Conservation (phyloP, 164 flowering plant species). For the Santalum album region DNA sequence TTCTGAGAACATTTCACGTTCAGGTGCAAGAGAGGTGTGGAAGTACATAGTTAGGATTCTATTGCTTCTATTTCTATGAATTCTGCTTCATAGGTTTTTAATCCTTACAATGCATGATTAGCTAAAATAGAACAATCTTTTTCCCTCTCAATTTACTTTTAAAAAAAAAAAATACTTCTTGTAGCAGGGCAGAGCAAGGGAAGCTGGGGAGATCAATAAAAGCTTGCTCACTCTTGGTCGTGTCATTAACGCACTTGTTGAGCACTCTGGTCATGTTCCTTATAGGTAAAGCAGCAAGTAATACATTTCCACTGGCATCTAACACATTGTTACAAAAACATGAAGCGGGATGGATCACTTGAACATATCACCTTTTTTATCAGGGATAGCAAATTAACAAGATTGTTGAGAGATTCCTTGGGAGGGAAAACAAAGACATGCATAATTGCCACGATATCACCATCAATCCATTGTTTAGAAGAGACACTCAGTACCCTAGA, state of each 20-base stretch:
- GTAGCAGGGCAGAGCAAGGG: conserved; percentile 71
- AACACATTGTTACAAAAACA: too few species aligned
- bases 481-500: conserved; percentile 23
- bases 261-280: conserved; percentile 73
- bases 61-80: too few species aligned
- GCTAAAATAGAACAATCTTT: too few species aligned
- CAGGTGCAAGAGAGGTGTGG: conserved; percentile 80
- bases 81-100: too few species aligned
- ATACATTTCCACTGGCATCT: not conserved
- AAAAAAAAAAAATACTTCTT: too few species aligned
- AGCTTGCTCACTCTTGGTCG: conserved; percentile 85
- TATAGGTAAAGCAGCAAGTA: conserved; percentile 41
- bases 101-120: too few species aligned
- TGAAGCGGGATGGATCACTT: too few species aligned
- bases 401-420: conserved; percentile 74
- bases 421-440: conserved; percentile 93
- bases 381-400: conserved; percentile 85
- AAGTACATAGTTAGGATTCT: too few species aligned
- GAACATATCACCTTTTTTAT: too few species aligned
- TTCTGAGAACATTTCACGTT: conserved; percentile 81
- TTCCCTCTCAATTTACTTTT: too few species aligned
- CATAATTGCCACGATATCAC: conserved; percentile 79
- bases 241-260: conserved; percentile 66
- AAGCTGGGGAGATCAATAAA: conserved; percentile 86
- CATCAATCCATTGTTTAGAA: conserved; percentile 65